phyloP scores from a whole-genome alignment of 1,139 yeast species.

The Geotrichum phurueaensis region DNA sequence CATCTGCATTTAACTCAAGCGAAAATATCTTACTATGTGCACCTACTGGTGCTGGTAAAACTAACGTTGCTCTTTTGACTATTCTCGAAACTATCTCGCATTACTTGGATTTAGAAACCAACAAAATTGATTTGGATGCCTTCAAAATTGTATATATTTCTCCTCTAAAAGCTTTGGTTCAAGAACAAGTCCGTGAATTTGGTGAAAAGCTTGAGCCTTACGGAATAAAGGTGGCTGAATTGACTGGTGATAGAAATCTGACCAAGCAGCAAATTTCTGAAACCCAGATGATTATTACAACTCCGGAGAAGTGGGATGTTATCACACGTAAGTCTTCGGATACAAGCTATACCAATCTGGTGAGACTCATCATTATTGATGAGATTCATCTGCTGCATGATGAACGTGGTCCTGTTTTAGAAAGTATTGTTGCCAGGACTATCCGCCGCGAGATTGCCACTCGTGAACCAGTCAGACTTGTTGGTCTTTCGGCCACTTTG shows the following conservation, averaged over 20 bases:
- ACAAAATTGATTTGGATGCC: conserved; percentile 46
- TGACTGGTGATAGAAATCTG: conserved; percentile 84
- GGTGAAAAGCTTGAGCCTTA: conserved; percentile 59
- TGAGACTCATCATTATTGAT: conserved; percentile 75
- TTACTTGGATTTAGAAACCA: conserved; percentile 44
- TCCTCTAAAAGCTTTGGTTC: conserved; percentile 90
- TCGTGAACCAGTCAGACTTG: conserved; percentile 53
- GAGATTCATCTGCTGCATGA: conserved; percentile 93
- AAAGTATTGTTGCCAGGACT: conserved; percentile 76
- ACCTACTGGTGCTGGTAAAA: conserved; percentile 98
- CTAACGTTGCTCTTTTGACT: conserved; percentile 87
- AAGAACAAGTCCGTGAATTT: conserved; percentile 88
- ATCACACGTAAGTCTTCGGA: conserved; percentile 76
- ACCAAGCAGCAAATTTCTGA: conserved; percentile 70
- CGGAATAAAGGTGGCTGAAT: conserved; percentile 73
- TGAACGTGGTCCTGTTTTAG: conserved; percentile 91
- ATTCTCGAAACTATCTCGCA: conserved; percentile 58
- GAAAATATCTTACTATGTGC: conserved; percentile 82
- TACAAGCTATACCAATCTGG: conserved; percentile 54
- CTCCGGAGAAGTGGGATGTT: conserved; percentile 97
- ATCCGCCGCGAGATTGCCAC: conserved; percentile 45
- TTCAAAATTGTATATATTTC: conserved; percentile 88
- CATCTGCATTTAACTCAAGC: conserved; percentile 66
- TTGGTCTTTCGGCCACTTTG: conserved; percentile 89
- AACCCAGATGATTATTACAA: conserved; percentile 83